Evolutionary conservation across 2,329 filamentous ascomycete genomes (phyloP), one percentile per base, ranked within the genome.

Genomic region (Coniochaeta ligniaria): DNA sequence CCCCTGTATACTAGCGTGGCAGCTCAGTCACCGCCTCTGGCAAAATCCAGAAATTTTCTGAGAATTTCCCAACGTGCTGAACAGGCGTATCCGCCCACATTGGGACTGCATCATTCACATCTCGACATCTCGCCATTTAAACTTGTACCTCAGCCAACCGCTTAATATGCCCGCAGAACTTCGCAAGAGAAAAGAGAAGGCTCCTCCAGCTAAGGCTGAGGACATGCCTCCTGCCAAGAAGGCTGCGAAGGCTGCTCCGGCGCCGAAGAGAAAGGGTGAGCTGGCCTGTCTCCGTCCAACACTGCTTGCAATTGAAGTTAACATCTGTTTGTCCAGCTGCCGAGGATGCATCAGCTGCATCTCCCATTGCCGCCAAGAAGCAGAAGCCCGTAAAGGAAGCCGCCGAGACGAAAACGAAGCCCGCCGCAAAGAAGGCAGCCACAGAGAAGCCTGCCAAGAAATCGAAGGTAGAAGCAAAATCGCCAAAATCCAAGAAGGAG

Each of bases 311-410:
- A 28, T 33, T n/a, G 22, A 2, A 45, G 38, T n/a, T 56, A n/a
- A 52, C 47, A 26, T 26, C 16, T 17, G 16, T 17, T n/a, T 31
- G 22, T 52, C 6, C 9, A 67, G 69, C 68, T 14, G 60, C 64
- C 59, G 69, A 70, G 47, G 66, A 70, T 57, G 65, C 64, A 36
- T 57, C 54, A 35, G 31, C 38, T 12, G 54, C 54, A 17, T 67
- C 68, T 8, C 68, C 69, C 12, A 59, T 66, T n/a, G 63, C 63
- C 55, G 57, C 64, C 26, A 71, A 71, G 66, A 71, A 71, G 66
- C 66, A 65, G 55, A 70, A 68, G 64, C 31, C 63, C 47, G 58
- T 54, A 28, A 61, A 63, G 60, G 33, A 59, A 52, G 45, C 50
- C 24, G 31, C 33, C n/a, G 43, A 52, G 22, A 28, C 47, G 17